Conservation (phyloP, 1,284 basidiomycete species). For the Pisolithus thermaeus region DNA sequence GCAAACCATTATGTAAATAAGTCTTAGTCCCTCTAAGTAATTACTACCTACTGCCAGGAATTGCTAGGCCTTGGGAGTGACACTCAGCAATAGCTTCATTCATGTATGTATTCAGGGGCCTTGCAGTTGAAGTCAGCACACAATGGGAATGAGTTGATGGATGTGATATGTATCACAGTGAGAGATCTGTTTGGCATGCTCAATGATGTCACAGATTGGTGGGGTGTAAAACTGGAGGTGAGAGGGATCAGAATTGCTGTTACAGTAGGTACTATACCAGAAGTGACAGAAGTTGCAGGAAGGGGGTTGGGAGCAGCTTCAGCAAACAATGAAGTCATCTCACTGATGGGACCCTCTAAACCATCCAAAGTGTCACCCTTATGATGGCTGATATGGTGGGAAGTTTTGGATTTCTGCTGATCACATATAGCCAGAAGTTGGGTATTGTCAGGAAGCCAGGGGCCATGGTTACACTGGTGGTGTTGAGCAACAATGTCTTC, state of each 20-base stretch:
- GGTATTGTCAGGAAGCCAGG: not conserved
- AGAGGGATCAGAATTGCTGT: not conserved
- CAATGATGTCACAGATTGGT: not conserved
- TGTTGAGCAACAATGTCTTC: too few species aligned
- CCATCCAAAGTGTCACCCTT: not conserved
- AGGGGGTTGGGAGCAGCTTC: not conserved
- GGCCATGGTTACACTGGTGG: not conserved
- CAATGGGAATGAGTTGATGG: not conserved
- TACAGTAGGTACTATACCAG: not conserved
- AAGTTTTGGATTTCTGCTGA: not conserved
- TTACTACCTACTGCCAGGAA: not conserved
- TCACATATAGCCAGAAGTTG: not conserved
- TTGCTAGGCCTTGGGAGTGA: not conserved
- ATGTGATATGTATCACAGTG: not conserved
- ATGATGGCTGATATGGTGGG: not conserved
- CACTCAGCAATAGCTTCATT: not conserved
- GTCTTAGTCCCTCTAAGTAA: not conserved
- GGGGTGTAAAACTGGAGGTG: not conserved
- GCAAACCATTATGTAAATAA: not conserved
- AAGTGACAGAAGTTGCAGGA: not conserved
- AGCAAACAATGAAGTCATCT: not conserved
- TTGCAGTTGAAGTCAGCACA: not conserved
- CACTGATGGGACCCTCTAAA: not conserved
- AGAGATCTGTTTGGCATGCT: not conserved
- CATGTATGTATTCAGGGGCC: not conserved